Base-by-base conservation (phyloP, 2,329 filamentous ascomycete genomes). In the Chaetomium strumarium region DNA sequence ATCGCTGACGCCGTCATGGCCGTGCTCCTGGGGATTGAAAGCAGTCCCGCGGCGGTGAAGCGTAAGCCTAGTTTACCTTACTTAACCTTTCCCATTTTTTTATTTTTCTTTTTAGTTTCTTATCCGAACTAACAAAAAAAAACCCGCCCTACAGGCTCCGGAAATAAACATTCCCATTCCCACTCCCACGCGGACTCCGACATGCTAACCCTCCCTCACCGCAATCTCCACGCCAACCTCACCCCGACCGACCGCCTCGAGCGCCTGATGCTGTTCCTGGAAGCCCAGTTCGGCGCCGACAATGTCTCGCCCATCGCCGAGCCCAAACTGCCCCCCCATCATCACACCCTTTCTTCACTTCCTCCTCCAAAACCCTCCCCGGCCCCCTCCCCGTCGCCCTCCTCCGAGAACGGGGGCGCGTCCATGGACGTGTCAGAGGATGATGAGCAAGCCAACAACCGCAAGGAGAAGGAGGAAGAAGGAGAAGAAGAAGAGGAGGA, bases 1-100 rank as follows among this genome's bases (percentile, higher is more conserved):
- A 95, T 99, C 64, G 93, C 93, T n/a, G 93, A 99, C 70, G 90
- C 93, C 14, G 87, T 97, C 50, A 89, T 97, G 77, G 90, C 90
- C 1, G 90, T 96, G 2, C 78, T 99, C 11, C 83, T 96, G 62
- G 91, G 88, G 0, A 88, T 96, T 19, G 93, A 99, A 71, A 95
- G 86, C 69, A 95, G 88, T 49, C 93, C 92, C 5, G 93, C 93
- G 13, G 92, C 93, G 12, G 92, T 99, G 46, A 95, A 93, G 71
- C 88, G 90, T 88, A 76, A 71, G 79, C 72, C 59, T 33, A 37
- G 65, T 60, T 34, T 62, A 33, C 14, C 12, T 24, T 29, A 14
- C n/a, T 62, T 5, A 52, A 16, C 41, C 24, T 34, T 30, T 11
- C 11, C 62, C 7, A 53, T n/a, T 38, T n/a, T n/a, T n/a, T n/a